Percentiles rank a stretch among this genome's conserved stretches.
phyloP scores from a whole-genome alignment of 352 stramenopile genomes.

The Phytophthora meadii region DNA sequence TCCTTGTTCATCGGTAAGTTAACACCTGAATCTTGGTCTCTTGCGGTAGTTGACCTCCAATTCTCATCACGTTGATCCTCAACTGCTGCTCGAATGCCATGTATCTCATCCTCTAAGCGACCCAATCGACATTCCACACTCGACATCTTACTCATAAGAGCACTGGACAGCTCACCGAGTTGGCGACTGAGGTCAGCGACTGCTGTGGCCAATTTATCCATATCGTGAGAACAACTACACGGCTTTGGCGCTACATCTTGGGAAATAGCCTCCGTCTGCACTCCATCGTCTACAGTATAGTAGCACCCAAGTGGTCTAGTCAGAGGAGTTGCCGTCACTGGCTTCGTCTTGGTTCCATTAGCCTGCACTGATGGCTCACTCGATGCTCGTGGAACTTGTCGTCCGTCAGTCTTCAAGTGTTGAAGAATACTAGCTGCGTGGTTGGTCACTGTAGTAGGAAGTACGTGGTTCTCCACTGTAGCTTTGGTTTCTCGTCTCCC shows the following conservation, averaged over 20 bases:
- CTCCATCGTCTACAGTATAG: slow-evolving; percentile 1
- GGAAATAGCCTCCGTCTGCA: slow-evolving; percentile 4
- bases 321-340: not conserved
- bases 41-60: not conserved
- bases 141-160: slow-evolving; percentile 46
- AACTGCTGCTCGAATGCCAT: slow-evolving; percentile 21
- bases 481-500: slow-evolving; percentile 16
- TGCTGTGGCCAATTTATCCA: slow-evolving; percentile 11
- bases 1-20: not conserved
- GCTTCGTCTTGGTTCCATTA: not conserved
- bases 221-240: slow-evolving; percentile 15
- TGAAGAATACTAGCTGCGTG: slow-evolving; percentile 47
- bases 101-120: slow-evolving; percentile 42
- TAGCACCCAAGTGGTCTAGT: not conserved
- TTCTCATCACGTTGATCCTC: slow-evolving; percentile 19
- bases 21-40: no score
- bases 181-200: slow-evolving; percentile 40
- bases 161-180: slow-evolving; percentile 38
- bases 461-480: slow-evolving; percentile 53
- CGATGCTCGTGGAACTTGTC: slow-evolving; percentile 11
- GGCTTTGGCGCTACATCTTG: not conserved
- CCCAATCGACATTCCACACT: slow-evolving; percentile 44
- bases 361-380: slow-evolving; percentile 10
- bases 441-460: slow-evolving; percentile 30
- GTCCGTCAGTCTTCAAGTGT: slow-evolving; percentile 25